These are phyloP conservation scores for Mucor irregularis DNA, from an alignment of 371 early-diverging fungal genomes.

Conservation along the genomic window DNA sequence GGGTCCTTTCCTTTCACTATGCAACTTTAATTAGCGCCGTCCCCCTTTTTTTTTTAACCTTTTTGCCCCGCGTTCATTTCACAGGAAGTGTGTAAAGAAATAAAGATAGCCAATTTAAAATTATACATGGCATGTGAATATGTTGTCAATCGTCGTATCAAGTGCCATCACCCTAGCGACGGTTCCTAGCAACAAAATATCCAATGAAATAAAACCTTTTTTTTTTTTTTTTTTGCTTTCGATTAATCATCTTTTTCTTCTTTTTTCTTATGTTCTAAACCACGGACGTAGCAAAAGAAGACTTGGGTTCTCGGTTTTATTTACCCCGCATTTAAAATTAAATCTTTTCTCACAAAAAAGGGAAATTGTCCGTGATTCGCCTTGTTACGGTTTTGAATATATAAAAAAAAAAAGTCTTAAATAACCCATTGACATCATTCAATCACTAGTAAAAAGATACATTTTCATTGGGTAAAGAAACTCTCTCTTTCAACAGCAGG, in stretches of 20 bases:
- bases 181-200: too few relatives aligned
- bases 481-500: too few relatives aligned
- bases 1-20: neutral
- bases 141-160: too few relatives aligned
- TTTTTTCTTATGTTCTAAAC: too few relatives aligned
- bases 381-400: slow-evolving; percentile 16
- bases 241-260: neutral
- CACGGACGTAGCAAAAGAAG: neutral
- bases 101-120: too few relatives aligned
- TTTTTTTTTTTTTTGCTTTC: neutral
- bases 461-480: too few relatives aligned
- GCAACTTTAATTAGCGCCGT: neutral
- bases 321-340: slow-evolving; percentile 15
- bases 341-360: neutral
- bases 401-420: neutral
- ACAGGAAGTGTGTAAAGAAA: too few relatives aligned
- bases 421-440: too few relatives aligned
- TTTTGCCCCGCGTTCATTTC: too few relatives aligned
- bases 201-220: neutral
- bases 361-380: slow-evolving; percentile 14
- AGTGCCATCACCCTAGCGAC: too few relatives aligned
- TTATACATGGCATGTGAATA: too few relatives aligned
- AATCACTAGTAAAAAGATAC: too few relatives aligned
- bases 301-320: neutral
- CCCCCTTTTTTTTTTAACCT: neutral